A percentile compares a stretch with the other conserved stretches of the same genome.
Conservation (phyloP, 176 grass and related monocot species). For the Oryza glumipatula region DNA sequence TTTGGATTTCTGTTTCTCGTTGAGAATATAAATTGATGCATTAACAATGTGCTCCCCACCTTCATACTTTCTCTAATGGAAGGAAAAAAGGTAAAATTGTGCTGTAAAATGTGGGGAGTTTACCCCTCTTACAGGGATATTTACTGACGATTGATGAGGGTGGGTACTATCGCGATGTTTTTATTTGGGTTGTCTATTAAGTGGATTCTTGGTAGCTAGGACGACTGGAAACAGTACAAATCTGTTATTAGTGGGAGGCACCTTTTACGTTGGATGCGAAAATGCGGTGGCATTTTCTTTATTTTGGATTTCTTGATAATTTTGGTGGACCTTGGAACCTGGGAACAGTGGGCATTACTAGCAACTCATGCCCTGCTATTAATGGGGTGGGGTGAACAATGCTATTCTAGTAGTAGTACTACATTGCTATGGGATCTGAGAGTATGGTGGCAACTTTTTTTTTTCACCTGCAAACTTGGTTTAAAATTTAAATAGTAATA, state of each 20-base stretch:
- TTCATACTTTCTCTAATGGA: not conserved
- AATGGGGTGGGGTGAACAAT: not conserved
- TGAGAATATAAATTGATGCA: not conserved
- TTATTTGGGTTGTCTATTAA: not conserved
- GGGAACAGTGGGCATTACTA: slow-evolving; percentile 27
- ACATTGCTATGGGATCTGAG: not conserved
- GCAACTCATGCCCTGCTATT: slow-evolving; percentile 24
- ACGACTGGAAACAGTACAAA: slow-evolving; percentile 29
- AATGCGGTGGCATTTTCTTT: slow-evolving; percentile 41
- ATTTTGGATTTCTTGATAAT: slow-evolving; percentile 32
- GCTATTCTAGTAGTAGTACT: not conserved
- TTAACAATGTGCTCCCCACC: not conserved
- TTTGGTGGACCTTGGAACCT: slow-evolving; percentile 49
- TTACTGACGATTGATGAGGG: not conserved
- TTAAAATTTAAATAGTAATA: not conserved
- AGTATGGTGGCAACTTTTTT: not conserved
- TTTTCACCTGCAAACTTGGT: not conserved
- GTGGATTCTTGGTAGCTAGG: slow-evolving; percentile 1
- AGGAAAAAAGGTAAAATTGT: not conserved
- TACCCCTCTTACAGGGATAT: slow-evolving; percentile 17
- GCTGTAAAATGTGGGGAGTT: slow-evolving; percentile 6
- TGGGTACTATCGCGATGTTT: slow-evolving; percentile 1
- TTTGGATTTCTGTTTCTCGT: not conserved
- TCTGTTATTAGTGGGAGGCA: slow-evolving; percentile 31
- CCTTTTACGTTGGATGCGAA: slow-evolving; percentile 39